Evolutionary conservation across 2,329 filamentous ascomycete genomes (phyloP), one percentile per base, ranked within the genome.

Genomic region (Aphanocladium album): DNA sequence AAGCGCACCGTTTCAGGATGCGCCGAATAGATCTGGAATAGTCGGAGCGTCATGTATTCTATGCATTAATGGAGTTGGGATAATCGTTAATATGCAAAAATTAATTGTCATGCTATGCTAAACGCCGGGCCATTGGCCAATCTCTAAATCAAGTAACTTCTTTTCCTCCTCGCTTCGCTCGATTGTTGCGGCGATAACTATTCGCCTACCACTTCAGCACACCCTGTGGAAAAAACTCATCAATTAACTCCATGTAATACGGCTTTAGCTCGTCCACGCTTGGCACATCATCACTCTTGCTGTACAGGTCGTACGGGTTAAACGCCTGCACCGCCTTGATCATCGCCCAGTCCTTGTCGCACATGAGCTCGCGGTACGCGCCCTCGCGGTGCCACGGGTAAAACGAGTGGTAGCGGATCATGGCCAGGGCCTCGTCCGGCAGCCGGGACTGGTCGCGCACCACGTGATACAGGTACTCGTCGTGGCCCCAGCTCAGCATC

Each of bases 381-480:
- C 88, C 88, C 73, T 89, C 87, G 63, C 82, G 85, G 76, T 96
- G 92, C 92, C 91, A 96, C 17, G 92, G 88, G 76, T 96, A 96
- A 77, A 96, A 96, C 6, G 87, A 91, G 77, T 96, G 92, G 76
- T 96, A 96, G 60, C 92, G 82, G 72, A 96, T 95, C 90, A 96
- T 96, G 63, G 91, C 92, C 12, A 96, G 82, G 0, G 89, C 89
- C 81, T 96, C 91, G 51, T 83, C 81, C 0, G 92, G 92, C 47
- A 96, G 81, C 0, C 79, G 88, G 53, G 84, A 88, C 79, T 96
- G 91, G 64, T 89, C 88, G 79, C 91, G 92, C 75, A 90, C 86
- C 63, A 96, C 87, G 69, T 91, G 87, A 79, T 96, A 96, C 51
- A 93, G 80, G 75, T 92, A 93, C 77, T 93, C 90, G 72, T 93